Base-by-base conservation (phyloP, 2,329 filamentous ascomycete genomes). In the Coniochaeta pulveracea region DNA sequence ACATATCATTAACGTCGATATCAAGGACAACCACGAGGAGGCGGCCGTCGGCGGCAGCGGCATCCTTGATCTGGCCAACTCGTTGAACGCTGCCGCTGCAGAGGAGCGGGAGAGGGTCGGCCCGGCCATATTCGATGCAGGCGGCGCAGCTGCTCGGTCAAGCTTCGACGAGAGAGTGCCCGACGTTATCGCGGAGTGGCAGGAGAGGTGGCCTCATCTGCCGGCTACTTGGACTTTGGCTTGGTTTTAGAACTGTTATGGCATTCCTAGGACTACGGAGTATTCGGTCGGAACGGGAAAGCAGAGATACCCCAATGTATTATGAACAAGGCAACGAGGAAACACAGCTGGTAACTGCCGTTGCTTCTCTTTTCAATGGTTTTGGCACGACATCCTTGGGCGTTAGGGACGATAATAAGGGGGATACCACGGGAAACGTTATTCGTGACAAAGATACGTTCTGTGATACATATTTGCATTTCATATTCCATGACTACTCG, bases 1-100 rank as follows among this genome's bases (percentile, higher is more conserved):
- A 1, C 91, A 98, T 52, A 85, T 98, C 36, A 93, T 98, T 65
- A 98, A 98, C 48, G 81, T 98, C 35, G 91, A 98, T 54, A 98
- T 98, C 50, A 89, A 83, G 56, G 91, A 98, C 59, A 98, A 96
- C 50, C 91, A 96, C 50, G 89, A 98, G 55, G 91, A 98, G 57
- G 91, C 91, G 1, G 68, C 89, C 15, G 72, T 95, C 3, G 91
- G 91, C 8, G 91, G 91, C 2, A 76, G 80, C 44, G 91, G 85
- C 27, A 98, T 98, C 38, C 67, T 96, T 23, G 91, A 98, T 50
- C 67, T 98, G 22, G 91, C 91, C 1, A 75, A 89, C 49, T 76
- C 76, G 19, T 61, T 98, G 38, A 96, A 96, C 51, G 71, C 74
- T 12, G 83, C 76, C 1, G 91, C 91, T 1, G 66, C 59, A 18